Evolutionary conservation across 306 rosid species (phyloP).

Genomic region (Pterocarpus macrocarpus): DNA sequence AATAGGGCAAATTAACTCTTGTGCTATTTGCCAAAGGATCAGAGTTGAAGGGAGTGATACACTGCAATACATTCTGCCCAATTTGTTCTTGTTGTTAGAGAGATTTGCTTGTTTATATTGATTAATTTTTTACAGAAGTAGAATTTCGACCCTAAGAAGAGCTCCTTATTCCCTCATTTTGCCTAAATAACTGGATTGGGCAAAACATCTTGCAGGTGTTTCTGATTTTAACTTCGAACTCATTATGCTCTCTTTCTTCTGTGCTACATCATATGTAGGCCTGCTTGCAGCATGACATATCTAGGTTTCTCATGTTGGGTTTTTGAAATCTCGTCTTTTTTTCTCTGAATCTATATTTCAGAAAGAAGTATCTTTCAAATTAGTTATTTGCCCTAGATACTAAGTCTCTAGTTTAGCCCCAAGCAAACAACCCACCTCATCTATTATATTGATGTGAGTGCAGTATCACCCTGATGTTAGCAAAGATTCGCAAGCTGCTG

Average conservation of each 20-base stretch:
- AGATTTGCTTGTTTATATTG: not conserved
- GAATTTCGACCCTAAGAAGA: not conserved
- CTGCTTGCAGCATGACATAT: constrained; percentile 15
- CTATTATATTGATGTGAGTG: constrained; percentile 43
- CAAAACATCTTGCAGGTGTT: not conserved
- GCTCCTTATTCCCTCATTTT: not conserved
- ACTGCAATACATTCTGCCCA: not conserved
- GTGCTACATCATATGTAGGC: not conserved
- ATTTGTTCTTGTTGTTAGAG: not conserved
- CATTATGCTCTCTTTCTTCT: not conserved
- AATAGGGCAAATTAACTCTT: not conserved
- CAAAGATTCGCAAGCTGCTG: constrained; percentile 78
- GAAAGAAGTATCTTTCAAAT: constrained; percentile 3
- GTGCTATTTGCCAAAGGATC: constrained; percentile 12
- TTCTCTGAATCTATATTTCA: not conserved
- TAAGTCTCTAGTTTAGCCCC: not conserved
- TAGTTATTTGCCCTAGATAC: constrained; percentile 4
- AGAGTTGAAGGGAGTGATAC: not conserved
- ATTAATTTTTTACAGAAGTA: not conserved
- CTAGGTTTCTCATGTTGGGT: constrained; percentile 3
- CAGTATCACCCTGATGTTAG: constrained; percentile 97
- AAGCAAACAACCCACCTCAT: not conserved
- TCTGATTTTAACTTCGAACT: constrained; percentile 17
- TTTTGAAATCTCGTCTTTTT: not conserved
- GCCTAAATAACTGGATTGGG: not conserved